Percentiles rank a stretch among this genome's conserved stretches.
phyloP scores from a whole-genome alignment of 345 rosid species.

The Populus alba region DNA sequence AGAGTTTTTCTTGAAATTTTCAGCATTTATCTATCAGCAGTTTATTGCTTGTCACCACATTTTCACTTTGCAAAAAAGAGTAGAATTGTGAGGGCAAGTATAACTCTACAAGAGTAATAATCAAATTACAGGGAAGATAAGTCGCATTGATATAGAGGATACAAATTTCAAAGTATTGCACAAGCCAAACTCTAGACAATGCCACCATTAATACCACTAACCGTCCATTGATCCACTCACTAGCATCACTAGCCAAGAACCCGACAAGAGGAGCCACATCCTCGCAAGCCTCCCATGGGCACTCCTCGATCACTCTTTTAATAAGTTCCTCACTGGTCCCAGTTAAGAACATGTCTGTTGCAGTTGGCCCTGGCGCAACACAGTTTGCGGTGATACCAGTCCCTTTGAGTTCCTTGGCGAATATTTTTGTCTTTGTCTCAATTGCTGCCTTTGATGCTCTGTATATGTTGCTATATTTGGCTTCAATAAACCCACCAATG shows the following conservation, averaged over 20 bases:
- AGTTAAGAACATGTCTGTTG: slow-evolving; percentile 34
- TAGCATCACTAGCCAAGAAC: slow-evolving; percentile 32
- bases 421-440: slow-evolving; percentile 34
- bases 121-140: too few species aligned
- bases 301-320: slow-evolving; percentile 9
- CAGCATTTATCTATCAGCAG: too few species aligned
- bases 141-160: too few species aligned
- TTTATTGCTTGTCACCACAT: too few species aligned
- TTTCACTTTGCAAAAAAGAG: too few species aligned
- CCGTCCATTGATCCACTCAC: slow-evolving; percentile 42
- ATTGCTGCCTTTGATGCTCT: slow-evolving; percentile 43
- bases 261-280: slow-evolving; percentile 32
- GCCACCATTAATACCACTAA: too few species aligned
- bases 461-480: slow-evolving; percentile 27
- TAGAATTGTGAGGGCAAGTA: too few species aligned
- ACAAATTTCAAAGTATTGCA: too few species aligned
- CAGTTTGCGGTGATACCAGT: slow-evolving; percentile 39
- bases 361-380: slow-evolving; percentile 39
- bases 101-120: too few species aligned
- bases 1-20: too few species aligned
- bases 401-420: slow-evolving; percentile 40
- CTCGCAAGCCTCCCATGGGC: slow-evolving; percentile 29
- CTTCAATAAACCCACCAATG: slow-evolving; percentile 17
- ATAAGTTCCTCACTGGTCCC: slow-evolving; percentile 26
- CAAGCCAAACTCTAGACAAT: too few species aligned